Base-by-base conservation (phyloP, 495 filamentous ascomycete species). In the Wilcoxina mikolae region DNA sequence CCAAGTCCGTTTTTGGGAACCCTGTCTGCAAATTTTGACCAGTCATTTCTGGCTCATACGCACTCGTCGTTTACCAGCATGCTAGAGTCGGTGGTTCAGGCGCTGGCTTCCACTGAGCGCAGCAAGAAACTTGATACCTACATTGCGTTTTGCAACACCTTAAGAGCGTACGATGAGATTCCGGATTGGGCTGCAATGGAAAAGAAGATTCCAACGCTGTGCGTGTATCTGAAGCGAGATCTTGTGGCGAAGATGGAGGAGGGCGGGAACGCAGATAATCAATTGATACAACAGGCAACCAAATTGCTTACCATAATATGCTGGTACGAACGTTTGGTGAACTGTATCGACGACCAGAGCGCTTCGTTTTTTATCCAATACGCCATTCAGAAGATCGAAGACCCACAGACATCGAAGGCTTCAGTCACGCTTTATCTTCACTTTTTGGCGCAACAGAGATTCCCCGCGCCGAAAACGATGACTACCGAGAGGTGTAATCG, bases 61-160 rank as follows among this genome's bases (percentile, higher is more conserved):
- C 57, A 68, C 59, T 26, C 71, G 62, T 67, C 68, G 22, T 72
- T 87, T 55, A 76, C 80, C 56, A 74, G 73, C 35, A 94, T 95
- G 86, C 69, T 95, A 54, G 82, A 94, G 60, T 93, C 85, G 0
- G 78, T 84, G 2, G 75, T 81, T 28, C 77, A 84, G 67, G 83
- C 89, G 63, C 73, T 98, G 53, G 84, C 83, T 18, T 78, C 81
- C 22, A 75, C 76, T 29, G 78, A 83, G 29, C 70, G 80, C 29
- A 75, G 74, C 44, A 78, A 78, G 10, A 79, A 82, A 58, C 62
- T 90, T n/a, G 91, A 98, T 68, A 82, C 87, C 17, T 95, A 98
- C 64, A 77, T 80, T 62, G 80, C 82, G 56, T 73, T 98, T 45
- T 78, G 81, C 18, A 77, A 77, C n/a, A 78, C 80, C 11, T 68